Evolutionary conservation across 345 rosid species (phyloP).

Genomic region (Rhodamnia argentea): DNA sequence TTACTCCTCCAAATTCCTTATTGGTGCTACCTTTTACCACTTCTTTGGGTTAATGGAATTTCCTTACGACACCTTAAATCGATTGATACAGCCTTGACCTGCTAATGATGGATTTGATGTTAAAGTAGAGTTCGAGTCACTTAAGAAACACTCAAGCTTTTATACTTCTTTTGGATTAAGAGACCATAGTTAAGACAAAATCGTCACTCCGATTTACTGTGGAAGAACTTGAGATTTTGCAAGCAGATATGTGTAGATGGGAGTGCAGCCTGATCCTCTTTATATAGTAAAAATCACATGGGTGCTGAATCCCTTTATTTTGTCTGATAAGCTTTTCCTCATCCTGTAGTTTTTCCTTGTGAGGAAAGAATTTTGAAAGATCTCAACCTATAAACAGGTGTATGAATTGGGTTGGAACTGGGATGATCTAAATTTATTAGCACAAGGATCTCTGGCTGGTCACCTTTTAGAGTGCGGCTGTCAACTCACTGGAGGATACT

Average conservation of each 20-base stretch:
- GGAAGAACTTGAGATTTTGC: background rate
- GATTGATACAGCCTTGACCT: background rate
- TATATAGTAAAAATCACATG: background rate
- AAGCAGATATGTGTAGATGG: background rate
- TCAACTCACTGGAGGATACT: constrained; percentile 97
- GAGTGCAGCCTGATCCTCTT: background rate
- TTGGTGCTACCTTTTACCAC: background rate
- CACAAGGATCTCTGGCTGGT: constrained; percentile 86
- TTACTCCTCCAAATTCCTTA: background rate
- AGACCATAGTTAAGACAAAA: background rate
- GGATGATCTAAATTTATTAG: constrained; percentile 67
- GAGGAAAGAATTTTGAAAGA: background rate
- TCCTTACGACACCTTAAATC: background rate
- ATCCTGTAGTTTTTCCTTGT: background rate
- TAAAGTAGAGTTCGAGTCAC: background rate
- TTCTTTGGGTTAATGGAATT: background rate
- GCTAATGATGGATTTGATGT: background rate
- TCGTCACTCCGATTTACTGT: background rate
- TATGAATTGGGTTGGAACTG: constrained; percentile 95
- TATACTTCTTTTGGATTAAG: background rate
- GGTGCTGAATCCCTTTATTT: background rate
- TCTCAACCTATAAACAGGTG: constrained; percentile 29
- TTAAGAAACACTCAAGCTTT: background rate
- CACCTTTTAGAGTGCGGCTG: constrained; percentile 95
- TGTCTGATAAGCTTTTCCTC: background rate